These are phyloP conservation scores for Elsinoe perseae DNA, from an alignment of 2,329 filamentous ascomycete species.

Conservation along the genomic window DNA sequence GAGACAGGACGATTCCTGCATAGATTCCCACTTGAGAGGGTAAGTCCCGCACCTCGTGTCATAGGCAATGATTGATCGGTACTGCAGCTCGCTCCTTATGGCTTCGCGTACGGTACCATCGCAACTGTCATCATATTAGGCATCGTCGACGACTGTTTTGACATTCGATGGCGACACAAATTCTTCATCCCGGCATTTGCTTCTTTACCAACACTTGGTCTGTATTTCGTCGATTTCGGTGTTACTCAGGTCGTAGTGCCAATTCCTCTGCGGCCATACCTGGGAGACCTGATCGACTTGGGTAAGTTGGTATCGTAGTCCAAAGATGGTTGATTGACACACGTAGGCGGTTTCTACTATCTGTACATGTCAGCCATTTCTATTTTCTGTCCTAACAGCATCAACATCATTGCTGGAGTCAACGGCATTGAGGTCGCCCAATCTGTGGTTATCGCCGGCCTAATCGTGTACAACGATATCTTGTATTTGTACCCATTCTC, in stretches of 20 bases:
- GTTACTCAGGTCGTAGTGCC: constrained; percentile 94
- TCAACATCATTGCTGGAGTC: constrained; percentile 99
- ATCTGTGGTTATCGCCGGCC: constrained; percentile 77
- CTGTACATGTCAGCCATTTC: constrained; percentile 92
- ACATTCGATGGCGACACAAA: constrained; percentile 98
- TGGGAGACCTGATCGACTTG: constrained; percentile 79
- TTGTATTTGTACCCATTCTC: constrained; percentile 63
- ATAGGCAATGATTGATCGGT: constrained; percentile 3
- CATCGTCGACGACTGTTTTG: constrained; percentile 91
- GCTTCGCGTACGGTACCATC: constrained; percentile 86
- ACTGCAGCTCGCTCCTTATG: constrained; percentile 76
- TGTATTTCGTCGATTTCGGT: constrained; percentile 98
- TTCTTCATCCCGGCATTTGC: constrained; percentile 95
- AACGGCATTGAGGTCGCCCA: constrained; percentile 97
- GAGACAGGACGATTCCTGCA: constrained; percentile 81
- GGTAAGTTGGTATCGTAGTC: constrained; percentile 28
- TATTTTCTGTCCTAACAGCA: constrained; percentile 97
- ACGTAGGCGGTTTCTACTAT: constrained; percentile 61
- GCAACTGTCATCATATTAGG: constrained; percentile 87
- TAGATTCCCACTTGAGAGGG: constrained; percentile 90
- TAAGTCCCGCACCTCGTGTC: constrained; percentile 31
- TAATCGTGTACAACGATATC: constrained; percentile 78
- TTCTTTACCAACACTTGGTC: constrained; percentile 83
- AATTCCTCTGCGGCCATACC: constrained; percentile 70
- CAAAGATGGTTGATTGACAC: neutral